Evolutionary conservation across 345 rosid species (phyloP), one percentile per base, ranked within the genome.

Genomic region (Aquilaria sinensis): DNA sequence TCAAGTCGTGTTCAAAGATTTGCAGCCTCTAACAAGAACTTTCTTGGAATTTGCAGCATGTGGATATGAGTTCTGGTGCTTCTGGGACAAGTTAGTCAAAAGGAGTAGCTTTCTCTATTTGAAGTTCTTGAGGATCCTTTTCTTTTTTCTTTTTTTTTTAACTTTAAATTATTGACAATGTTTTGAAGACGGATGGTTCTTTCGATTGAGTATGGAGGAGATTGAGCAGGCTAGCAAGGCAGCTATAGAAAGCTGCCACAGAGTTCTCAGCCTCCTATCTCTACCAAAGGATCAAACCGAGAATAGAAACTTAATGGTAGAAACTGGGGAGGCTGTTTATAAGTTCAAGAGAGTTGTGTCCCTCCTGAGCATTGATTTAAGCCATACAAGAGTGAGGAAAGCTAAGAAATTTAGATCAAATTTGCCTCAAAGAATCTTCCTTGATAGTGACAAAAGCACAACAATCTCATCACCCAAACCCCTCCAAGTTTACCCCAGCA

Each of bases 401-500:
- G 51, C 47, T 66, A 80, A 56, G 65, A 85, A 74, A 70, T 65
- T 80, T 48, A 73, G 61, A 55, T 77, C 96, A 56, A 69, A 75
- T 73, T 77, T 88, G 62, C 86, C 90, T 61, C 81, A 72, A 49
- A 76, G 63, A 16, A 67, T 85, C 64, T 83, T 85, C 77, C 73
- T 85, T 12, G 92, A 88, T 54, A 80, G 83, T 43, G 80, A 83
- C 51, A 52, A 69, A 58, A 75, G 73, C 54, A 59, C 48, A 63
- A 67, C 83, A 63, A 59, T 83, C 66, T 72, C 83, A 51, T 80
- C 88, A 29, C 90, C 90, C 31, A 78, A 83, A 72, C 89, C 89
- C 9, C 89, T 85, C 66, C 87, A 78, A 53, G 71, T 78, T 45
- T 68, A 80, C 74, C 84, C 83, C 32, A 68, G 81, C 59, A 58